Base-by-base conservation (phyloP, 345 rosid genomes). In the Rhodamnia argentea region DNA sequence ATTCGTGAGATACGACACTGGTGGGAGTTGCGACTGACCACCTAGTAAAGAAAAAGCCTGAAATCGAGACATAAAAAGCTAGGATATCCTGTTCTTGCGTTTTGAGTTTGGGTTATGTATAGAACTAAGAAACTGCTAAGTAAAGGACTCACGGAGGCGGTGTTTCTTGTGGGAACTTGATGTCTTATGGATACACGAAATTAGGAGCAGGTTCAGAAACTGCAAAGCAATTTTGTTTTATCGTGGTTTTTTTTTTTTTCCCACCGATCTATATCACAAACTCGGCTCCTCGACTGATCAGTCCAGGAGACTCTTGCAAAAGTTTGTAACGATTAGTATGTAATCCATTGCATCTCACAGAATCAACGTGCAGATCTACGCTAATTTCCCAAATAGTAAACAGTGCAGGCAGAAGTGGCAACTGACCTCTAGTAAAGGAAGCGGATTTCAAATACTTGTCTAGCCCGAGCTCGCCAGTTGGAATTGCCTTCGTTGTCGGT, bases 1-100 rank as follows among this genome's bases (percentile, higher is more conserved):
- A 23, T 93, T 92, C 86, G 98, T 95, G 85, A 92, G 95, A 86
- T 95, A 95, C 20, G 94, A 91, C 52, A 87, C 76, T 1, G 90
- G 94, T 53, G 91, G 93, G 42, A 89, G 89, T 89, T 93, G 97
- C 88, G 84, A 85, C 87, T 91, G 90, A 92, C 1, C 2, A 37
- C 78, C 12, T 70, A 37, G 26, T 11, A 70, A 70, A 70, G 78
- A 37, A 18, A 70, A 4, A 1, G 78, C 47, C 44, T 6, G 78
- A 32, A 9, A 9, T 70, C 44, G 42, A 64, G 24, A 70, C 44
- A 32, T 32, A 57, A 57, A 26, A 82, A n/a, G 37, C 83, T 82
- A 82, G 86, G 27, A 83, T 58, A 37, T 37, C 47, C 47, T 18
- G 13, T 70, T 37, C 47, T 18, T 44, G 47, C 6, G 47, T 70